A percentile compares a stretch with the other conserved stretches of the same genome.
phyloP scores from a whole-genome alignment of 31 red algal genomes.

The Bonnemaisonia californica region DNA sequence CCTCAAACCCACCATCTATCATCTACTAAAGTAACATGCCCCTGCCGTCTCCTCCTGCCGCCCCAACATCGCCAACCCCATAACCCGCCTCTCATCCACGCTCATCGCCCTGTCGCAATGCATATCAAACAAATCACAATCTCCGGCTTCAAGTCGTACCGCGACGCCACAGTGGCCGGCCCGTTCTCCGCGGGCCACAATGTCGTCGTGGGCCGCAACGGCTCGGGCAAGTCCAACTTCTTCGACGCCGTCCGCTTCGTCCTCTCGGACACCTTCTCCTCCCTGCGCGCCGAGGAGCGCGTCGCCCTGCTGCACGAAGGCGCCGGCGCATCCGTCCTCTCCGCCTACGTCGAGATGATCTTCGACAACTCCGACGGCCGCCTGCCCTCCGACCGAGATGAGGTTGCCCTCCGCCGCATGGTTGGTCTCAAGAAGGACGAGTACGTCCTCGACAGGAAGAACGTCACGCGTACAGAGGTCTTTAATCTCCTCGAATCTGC shows the following conservation, averaged over 20 bases:
- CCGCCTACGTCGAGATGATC: constrained; percentile 95
- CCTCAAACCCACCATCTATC: too few relatives aligned
- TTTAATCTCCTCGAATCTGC: constrained; percentile 87
- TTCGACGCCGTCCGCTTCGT: constrained; percentile 96
- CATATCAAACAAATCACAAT: constrained; percentile 91
- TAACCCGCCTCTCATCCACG: too few relatives aligned
- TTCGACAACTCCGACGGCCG: constrained; percentile 96
- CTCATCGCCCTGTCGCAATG: too few relatives aligned
- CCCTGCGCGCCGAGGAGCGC: constrained; percentile 90
- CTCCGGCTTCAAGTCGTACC: constrained; percentile 91
- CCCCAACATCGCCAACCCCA: too few relatives aligned
- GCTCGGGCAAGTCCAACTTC: constrained; percentile 95
- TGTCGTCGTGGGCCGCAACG: constrained; percentile 96
- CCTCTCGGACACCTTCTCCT: constrained; percentile 75
- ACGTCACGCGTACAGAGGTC: constrained; percentile 88
- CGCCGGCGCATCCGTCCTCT: constrained; percentile 78
- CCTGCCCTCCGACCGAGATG: constrained; percentile 76
- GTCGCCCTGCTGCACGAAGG: constrained; percentile 95
- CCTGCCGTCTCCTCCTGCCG: too few relatives aligned
- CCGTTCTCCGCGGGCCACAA: constrained; percentile 83
- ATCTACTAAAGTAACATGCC: too few relatives aligned
- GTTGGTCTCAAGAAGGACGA: constrained; percentile 97
- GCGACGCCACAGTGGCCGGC: constrained; percentile 67
- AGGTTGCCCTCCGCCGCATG: constrained; percentile 86
- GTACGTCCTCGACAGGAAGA: constrained; percentile 92